phyloP scores from a whole-genome alignment of 345 rosid species.

The Laguncularia racemosa region DNA sequence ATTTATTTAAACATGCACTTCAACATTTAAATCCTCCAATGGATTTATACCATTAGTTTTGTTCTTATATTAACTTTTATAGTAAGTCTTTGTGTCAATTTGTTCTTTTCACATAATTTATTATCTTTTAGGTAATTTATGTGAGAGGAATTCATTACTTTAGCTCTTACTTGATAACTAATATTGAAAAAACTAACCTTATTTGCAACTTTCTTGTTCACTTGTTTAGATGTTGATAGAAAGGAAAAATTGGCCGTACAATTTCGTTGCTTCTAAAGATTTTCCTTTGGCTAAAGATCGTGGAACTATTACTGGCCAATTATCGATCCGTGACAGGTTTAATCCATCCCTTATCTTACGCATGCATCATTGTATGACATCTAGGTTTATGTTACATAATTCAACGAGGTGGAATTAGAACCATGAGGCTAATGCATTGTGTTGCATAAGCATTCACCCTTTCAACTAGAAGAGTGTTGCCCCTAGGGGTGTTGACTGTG shows the following conservation, averaged over 20 bases:
- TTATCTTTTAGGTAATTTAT: too few species aligned
- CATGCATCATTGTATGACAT: background rate
- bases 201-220: background rate
- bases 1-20: too few species aligned
- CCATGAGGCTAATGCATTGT: too few species aligned
- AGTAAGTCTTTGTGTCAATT: too few species aligned
- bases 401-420: background rate
- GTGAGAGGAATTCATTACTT: too few species aligned
- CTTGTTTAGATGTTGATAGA: conserved; percentile 17
- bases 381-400: conserved; percentile 1
- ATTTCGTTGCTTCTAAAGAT: conserved; percentile 19
- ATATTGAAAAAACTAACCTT: background rate
- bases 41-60: too few species aligned
- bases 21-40: too few species aligned
- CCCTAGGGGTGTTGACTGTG: too few species aligned
- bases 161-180: background rate
- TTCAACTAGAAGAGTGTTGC: too few species aligned
- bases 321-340: conserved; percentile 14
- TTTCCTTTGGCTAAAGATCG: conserved; percentile 19
- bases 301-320: conserved; percentile 21
- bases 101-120: too few species aligned
- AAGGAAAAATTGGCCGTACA: conserved; percentile 27
- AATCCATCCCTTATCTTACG: background rate
- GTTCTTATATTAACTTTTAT: too few species aligned
- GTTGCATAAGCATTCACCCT: too few species aligned